Evolutionary conservation across 2,329 filamentous ascomycete genomes (phyloP).

Genomic region (Pseudogymnoascus verrucosus): DNA sequence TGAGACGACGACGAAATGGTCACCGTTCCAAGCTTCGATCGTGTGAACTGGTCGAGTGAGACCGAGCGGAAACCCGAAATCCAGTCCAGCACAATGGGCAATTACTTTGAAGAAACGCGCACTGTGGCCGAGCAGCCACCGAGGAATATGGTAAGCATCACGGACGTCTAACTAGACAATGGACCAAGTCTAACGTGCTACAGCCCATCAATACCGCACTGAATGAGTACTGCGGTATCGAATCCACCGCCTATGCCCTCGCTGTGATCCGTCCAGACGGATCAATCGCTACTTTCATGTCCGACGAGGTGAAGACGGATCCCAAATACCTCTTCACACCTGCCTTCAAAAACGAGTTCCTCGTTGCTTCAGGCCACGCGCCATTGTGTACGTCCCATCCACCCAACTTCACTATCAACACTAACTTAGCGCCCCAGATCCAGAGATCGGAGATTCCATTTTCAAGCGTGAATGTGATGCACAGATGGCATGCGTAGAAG

Average conservation of each 20-base stretch:
- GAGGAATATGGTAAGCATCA: neutral
- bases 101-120: neutral
- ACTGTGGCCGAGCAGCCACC: neutral
- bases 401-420: neutral
- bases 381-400: neutral
- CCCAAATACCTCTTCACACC: neutral
- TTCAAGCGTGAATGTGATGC: neutral
- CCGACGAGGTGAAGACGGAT: neutral
- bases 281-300: neutral
- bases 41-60: neutral
- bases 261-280: conserved; percentile 2
- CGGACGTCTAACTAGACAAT: neutral
- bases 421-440: neutral
- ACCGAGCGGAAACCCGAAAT: neutral
- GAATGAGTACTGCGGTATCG: conserved; percentile 5
- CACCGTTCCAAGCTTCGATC: neutral
- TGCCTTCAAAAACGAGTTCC: neutral
- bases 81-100: neutral
- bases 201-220: conserved; percentile 6
- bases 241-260: conserved; percentile 8
- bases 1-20: neutral
- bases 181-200: neutral
- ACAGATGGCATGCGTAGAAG: neutral
- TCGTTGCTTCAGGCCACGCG: neutral
- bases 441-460: neutral